Evolutionary conservation across 75 land plant genomes (phyloP).

Genomic region (Azolla pinnata): DNA sequence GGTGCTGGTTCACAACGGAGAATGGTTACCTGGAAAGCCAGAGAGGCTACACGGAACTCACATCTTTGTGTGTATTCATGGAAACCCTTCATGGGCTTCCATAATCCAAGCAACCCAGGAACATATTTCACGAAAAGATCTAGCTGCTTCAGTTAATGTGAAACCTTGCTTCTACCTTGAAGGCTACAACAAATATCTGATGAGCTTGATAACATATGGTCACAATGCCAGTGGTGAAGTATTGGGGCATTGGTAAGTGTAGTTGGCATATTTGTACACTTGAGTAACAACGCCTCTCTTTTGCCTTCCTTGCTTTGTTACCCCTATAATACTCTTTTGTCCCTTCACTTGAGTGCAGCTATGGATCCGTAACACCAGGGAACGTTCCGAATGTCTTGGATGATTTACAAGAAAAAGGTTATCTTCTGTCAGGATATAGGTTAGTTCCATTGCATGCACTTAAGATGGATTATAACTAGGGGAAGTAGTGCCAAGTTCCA

Average conservation of each 20-base stretch:
- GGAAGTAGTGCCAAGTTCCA: no score
- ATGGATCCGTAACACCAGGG: slow-evolving; percentile 30
- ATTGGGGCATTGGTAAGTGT: not conserved
- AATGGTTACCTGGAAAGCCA: slow-evolving; percentile 12
- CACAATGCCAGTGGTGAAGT: not conserved
- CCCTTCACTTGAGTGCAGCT: slow-evolving; percentile 13
- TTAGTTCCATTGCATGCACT: slow-evolving; percentile 3
- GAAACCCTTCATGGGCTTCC: not conserved
- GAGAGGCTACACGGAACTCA: slow-evolving; percentile 22
- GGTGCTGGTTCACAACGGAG: slow-evolving; percentile 16
- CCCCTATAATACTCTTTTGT: not conserved
- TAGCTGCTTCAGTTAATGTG: not conserved
- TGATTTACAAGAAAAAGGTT: slow-evolving; percentile 17
- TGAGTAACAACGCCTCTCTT: not conserved
- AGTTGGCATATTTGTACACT: not conserved
- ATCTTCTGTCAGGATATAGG: slow-evolving; percentile 19
- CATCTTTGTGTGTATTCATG: slow-evolving; percentile 28
- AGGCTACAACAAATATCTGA: not conserved
- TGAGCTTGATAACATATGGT: not conserved
- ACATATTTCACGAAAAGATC: not conserved
- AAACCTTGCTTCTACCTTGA: not conserved
- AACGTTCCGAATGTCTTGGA: slow-evolving; percentile 26
- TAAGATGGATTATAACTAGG: slow-evolving; percentile 1
- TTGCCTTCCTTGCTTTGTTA: not conserved
- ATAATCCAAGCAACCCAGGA: not conserved